Conservation (phyloP, 371 early-diverging fungal species). For the Mortierella sp. region DNA sequence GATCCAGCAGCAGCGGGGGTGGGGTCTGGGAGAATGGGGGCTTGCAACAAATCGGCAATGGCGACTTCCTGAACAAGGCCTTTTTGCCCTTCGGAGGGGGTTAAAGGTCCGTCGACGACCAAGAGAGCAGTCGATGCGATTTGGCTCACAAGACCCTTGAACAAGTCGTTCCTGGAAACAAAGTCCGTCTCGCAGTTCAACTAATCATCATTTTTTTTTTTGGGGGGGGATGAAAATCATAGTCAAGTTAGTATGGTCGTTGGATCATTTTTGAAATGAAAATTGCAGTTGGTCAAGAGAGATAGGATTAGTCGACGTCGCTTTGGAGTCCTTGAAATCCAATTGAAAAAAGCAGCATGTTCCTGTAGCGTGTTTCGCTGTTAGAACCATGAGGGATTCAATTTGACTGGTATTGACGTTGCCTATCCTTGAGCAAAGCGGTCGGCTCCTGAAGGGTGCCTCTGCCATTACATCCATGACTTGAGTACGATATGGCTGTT, state of each 20-base stretch:
- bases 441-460: neutral
- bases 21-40: constrained; percentile 74
- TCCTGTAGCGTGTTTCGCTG: neutral
- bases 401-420: no score
- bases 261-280: no score
- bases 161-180: constrained; percentile 89
- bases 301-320: no score
- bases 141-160: constrained; percentile 80
- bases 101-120: constrained; percentile 58
- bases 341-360: neutral
- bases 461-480: neutral
- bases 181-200: constrained; percentile 96
- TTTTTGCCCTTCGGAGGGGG: constrained; percentile 31
- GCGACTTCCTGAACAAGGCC: constrained; percentile 63
- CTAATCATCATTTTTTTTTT: constrained; percentile 60
- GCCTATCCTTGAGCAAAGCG: no score
- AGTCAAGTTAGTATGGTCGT: neutral
- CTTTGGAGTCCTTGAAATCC: neutral
- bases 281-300: no score
- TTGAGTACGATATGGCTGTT: neutral
- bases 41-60: constrained; percentile 60
- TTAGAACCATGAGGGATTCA: no score
- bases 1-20: constrained; percentile 48
- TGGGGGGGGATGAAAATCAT: constrained; percentile 18
- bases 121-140: constrained; percentile 78